Evolutionary conservation across 2,329 filamentous ascomycete species (phyloP), one percentile per base, ranked within the genome.

Genomic region (Parafenestella ontariensis): DNA sequence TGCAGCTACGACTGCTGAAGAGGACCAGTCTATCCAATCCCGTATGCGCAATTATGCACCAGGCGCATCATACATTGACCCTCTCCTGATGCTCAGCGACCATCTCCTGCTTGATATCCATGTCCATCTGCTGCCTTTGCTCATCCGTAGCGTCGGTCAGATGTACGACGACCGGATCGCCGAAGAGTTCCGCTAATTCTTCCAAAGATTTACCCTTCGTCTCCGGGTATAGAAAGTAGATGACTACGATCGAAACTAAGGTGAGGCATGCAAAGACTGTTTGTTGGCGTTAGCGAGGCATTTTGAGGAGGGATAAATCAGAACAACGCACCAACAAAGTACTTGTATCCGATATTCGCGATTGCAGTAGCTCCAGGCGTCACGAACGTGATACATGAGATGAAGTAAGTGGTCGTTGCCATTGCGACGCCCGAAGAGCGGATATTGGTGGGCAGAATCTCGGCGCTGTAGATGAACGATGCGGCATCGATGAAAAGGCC

Each of bases 121-220:
- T 40, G 51, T 66, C 64, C 55, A 61, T 55, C 42, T 59, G 23
- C 40, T 37, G 18, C 42, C 57, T 61, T 48, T 68, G 42, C 41
- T 65, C 46, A 10, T 69, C 59, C 1, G 56, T 65, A 5, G 60
- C 65, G 52, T 59, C 58, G 8, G 58, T 66, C 11, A 67, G 41
- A 51, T 64, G 65, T 46, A 69, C 63, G 24, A 62, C 54, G 9
- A 65, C 58, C 1, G 54, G 48, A 24, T 68, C 58, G 8, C 63
- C 65, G 54, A 88, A 87, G 59, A 89, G 85, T 49, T 83, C 78
- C 67, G 89, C 87, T 72, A 89, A 86, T 70, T 89, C 87, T 70
- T 89, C 87, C 26, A 89, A 52, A 24, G 67, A 69, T 34, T 53
- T 78, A 47, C 78, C 80, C 23, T 81, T 82, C 10, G 83, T 85